phyloP scores from a whole-genome alignment of 1,284 basidiomycete species.

The Ustilago trichophora region DNA sequence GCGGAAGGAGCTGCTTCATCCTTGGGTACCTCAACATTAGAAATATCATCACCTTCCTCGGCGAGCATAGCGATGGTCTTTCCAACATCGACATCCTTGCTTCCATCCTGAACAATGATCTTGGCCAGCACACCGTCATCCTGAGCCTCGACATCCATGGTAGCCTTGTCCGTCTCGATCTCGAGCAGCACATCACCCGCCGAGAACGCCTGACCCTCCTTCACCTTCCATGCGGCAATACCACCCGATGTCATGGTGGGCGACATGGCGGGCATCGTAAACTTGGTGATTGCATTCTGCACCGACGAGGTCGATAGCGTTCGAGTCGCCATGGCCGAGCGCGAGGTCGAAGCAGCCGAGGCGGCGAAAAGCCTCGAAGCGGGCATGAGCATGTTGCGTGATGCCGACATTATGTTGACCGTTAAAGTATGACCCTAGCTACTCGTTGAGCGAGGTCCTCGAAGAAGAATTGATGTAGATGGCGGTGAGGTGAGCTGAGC shows the following conservation, averaged over 20 bases:
- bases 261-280: slow-evolving; percentile 65
- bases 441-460: not conserved
- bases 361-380: slow-evolving; percentile 24
- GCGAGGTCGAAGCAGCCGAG: slow-evolving; percentile 21
- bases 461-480: not conserved
- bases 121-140: slow-evolving; percentile 69
- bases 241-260: slow-evolving; percentile 65
- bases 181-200: slow-evolving; percentile 93
- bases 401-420: slow-evolving; percentile 22
- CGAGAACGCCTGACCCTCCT: slow-evolving; percentile 67
- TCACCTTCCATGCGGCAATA: slow-evolving; percentile 66
- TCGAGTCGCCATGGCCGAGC: slow-evolving; percentile 11
- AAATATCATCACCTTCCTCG: slow-evolving; percentile 68
- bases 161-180: slow-evolving; percentile 72
- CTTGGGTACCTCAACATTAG: slow-evolving; percentile 58
- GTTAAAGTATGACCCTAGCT: too few species aligned
- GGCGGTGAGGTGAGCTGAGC: slow-evolving; percentile 1
- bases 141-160: slow-evolving; percentile 69
- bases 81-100: slow-evolving; percentile 66
- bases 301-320: slow-evolving; percentile 32
- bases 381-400: slow-evolving; percentile 18
- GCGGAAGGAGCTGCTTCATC: slow-evolving; percentile 29
- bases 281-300: slow-evolving; percentile 48
- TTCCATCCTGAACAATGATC: slow-evolving; percentile 65
- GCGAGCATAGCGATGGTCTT: slow-evolving; percentile 67